Evolutionary conservation across 2,329 filamentous ascomycete species (phyloP).

Genomic region (Phyllosticta citrichinensis): DNA sequence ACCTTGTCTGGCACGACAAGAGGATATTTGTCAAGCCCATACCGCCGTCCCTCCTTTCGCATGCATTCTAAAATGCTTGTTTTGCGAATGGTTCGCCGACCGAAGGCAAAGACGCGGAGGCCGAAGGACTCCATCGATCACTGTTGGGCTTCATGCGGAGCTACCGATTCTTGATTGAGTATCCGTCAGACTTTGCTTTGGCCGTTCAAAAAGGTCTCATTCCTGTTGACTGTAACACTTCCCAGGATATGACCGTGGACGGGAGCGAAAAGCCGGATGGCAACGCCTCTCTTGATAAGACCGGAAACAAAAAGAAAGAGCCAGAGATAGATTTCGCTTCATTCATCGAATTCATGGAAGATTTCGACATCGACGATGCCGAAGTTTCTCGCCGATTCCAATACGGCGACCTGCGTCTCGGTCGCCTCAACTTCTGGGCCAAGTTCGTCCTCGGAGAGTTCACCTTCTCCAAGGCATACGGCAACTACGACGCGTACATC

Average conservation of each 20-base stretch:
- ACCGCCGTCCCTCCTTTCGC: slow-evolving; percentile 14
- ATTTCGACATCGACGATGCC: not conserved
- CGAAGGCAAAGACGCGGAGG: slow-evolving; percentile 12
- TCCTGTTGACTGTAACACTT: not conserved
- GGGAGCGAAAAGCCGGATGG: not conserved
- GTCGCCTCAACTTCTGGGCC: slow-evolving; percentile 11
- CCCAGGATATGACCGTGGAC: not conserved
- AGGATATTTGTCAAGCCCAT: slow-evolving; percentile 16
- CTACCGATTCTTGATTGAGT: slow-evolving; percentile 14
- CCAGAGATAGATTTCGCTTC: not conserved
- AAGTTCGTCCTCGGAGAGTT: slow-evolving; percentile 2
- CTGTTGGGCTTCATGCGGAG: slow-evolving; percentile 15
- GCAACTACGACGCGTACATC: slow-evolving; percentile 7
- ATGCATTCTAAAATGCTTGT: slow-evolving; percentile 17
- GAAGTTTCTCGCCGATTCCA: slow-evolving; percentile 11
- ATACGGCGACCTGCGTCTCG: slow-evolving; percentile 13
- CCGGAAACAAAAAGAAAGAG: no score
- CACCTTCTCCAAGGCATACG: slow-evolving; percentile 1
- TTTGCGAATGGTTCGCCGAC: slow-evolving; percentile 13
- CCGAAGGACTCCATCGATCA: slow-evolving; percentile 8
- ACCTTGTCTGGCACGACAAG: slow-evolving; percentile 15
- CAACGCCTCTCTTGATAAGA: no score
- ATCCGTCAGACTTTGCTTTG: slow-evolving; percentile 15
- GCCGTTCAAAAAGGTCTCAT: slow-evolving; percentile 7
- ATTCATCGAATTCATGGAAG: slow-evolving; percentile 3